phyloP scores from a whole-genome alignment of 108 stramenopile genomes.

The Cyclotella sp. region DNA sequence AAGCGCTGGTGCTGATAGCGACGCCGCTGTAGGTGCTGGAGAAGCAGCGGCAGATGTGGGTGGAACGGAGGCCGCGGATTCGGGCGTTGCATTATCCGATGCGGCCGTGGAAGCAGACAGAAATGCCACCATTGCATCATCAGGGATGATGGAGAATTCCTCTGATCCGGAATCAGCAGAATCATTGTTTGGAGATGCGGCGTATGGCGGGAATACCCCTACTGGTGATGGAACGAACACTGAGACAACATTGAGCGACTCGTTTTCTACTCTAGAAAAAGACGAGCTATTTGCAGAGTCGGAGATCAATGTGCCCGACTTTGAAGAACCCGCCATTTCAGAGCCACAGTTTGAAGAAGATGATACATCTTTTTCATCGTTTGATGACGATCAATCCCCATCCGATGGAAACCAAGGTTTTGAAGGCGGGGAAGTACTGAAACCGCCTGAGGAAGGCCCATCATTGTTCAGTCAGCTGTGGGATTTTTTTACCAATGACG shows the following conservation, averaged over 20 bases:
- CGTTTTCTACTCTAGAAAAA: background rate
- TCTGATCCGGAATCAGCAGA: slow-evolving; percentile 66
- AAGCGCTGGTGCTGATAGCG: slow-evolving; percentile 44
- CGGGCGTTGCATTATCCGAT: slow-evolving; percentile 37
- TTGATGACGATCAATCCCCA: slow-evolving; percentile 8
- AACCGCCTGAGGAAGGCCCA: slow-evolving; percentile 26
- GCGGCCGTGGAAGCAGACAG: slow-evolving; percentile 70
- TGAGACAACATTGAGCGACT: slow-evolving; percentile 5
- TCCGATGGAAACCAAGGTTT: background rate
- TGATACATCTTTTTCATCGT: slow-evolving; percentile 35
- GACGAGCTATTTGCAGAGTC: slow-evolving; percentile 3
- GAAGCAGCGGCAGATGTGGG: slow-evolving; percentile 31
- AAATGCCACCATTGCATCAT: slow-evolving; percentile 77
- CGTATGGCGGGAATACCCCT: slow-evolving; percentile 28
- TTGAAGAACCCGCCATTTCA: slow-evolving; percentile 25
- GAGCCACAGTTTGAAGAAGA: slow-evolving; percentile 41
- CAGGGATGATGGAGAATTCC: slow-evolving; percentile 45
- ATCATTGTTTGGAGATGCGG: slow-evolving; percentile 82
- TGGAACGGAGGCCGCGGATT: slow-evolving; percentile 33
- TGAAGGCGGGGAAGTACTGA: slow-evolving; percentile 1
- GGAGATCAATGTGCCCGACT: slow-evolving; percentile 18
- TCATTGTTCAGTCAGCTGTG: slow-evolving; percentile 28
- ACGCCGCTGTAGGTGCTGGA: slow-evolving; percentile 8
- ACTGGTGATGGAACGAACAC: background rate
- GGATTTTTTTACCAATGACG: slow-evolving; percentile 42